A percentile compares a stretch with the other conserved stretches of the same genome.
phyloP scores from a whole-genome alignment of 2,329 filamentous ascomycete species.

The Pseudohalonectria lignicola region DNA sequence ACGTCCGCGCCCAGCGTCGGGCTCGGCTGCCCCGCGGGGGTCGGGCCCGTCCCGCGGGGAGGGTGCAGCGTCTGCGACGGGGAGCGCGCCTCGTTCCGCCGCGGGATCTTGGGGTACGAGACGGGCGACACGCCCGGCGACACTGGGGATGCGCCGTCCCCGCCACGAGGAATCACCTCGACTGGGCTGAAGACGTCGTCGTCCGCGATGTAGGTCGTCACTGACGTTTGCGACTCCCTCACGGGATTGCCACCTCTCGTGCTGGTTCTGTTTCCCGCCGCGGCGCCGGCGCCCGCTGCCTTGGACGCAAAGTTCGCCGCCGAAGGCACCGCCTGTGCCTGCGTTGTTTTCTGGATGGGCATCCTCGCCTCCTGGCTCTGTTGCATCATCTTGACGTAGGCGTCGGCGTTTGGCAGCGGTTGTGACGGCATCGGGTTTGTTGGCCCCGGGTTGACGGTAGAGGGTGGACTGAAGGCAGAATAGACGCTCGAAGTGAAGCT shows the following conservation, averaged over 20 bases:
- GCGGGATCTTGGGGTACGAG: conserved; percentile 13
- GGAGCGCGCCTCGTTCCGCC: not conserved
- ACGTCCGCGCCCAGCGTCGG: conserved; percentile 28
- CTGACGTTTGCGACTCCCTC: conserved; percentile 19
- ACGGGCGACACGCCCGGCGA: conserved; percentile 19
- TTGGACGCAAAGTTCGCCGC: no score
- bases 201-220: conserved; percentile 21
- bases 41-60: conserved; percentile 20
- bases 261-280: not conserved
- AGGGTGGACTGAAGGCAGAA: conserved; percentile 19
- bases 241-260: no score
- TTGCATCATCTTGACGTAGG: conserved; percentile 2
- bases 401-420: conserved; percentile 3
- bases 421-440: conserved; percentile 8
- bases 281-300: no score
- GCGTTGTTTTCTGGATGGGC: no score
- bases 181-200: no score
- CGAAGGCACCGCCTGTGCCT: no score
- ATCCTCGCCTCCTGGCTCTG: no score
- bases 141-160: conserved; percentile 8
- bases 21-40: conserved; percentile 27
- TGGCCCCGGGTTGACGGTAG: conserved; percentile 7
- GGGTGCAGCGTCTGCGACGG: conserved; percentile 14
- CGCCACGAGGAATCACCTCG: no score
- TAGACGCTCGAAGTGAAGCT: conserved; percentile 22